phyloP scores from a whole-genome alignment of 2,329 filamentous ascomycete species.

The Thermomyces lanuginosus region DNA sequence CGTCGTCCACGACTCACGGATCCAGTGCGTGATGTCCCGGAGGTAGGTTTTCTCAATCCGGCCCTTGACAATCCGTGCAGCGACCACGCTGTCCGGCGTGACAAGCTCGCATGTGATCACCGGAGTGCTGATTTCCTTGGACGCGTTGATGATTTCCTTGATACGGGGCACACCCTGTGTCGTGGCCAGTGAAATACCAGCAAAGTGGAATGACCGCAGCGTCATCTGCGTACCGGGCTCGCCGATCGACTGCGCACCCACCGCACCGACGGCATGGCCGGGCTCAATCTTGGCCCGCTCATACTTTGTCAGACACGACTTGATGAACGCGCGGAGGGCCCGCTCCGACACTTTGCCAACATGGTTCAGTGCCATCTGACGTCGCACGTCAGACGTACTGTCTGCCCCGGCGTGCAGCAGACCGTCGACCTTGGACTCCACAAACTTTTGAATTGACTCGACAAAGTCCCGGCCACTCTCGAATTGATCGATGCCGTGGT shows the following conservation, averaged over 20 bases:
- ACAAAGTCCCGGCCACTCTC: constrained; percentile 76
- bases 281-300: constrained; percentile 82
- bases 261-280: constrained; percentile 86
- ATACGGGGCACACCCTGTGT: constrained; percentile 98
- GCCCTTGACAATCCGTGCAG: constrained; percentile 79
- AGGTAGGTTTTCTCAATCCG: constrained; percentile 91
- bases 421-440: constrained; percentile 46
- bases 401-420: constrained; percentile 31
- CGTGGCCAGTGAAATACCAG: constrained; percentile 98
- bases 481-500: constrained; percentile 54
- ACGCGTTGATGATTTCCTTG: constrained; percentile 99
- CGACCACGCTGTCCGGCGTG: constrained; percentile 56
- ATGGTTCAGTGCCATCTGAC: constrained; percentile 38
- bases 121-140: constrained; percentile 81
- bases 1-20: constrained; percentile 79
- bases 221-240: constrained; percentile 99
- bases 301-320: constrained; percentile 74
- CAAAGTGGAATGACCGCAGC: constrained; percentile 87
- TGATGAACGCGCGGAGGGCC: constrained; percentile 61
- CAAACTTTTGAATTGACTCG: constrained; percentile 56
- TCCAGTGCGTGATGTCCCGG: constrained; percentile 59
- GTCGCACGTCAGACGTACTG: constrained; percentile 15
- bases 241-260: constrained; percentile 93
- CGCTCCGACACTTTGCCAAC: constrained; percentile 68
- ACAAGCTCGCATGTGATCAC: constrained; percentile 77